Evolutionary conservation across 768 basidiomycete genomes (phyloP), one percentile per base, ranked within the genome.

Genomic region (Floccularia luteovirens): DNA sequence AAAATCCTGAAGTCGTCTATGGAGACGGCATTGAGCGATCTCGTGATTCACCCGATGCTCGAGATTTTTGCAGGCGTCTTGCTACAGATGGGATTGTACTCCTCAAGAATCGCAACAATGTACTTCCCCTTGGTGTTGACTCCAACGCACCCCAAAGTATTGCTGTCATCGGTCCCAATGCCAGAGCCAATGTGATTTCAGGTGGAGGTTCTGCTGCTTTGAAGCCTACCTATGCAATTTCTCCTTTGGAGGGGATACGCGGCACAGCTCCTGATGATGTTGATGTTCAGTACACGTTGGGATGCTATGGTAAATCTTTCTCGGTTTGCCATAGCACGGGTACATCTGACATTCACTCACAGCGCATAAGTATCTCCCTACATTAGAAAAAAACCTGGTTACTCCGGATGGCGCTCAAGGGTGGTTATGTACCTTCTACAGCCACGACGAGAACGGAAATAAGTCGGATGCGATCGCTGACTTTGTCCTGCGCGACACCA

Each of bases 141-240:
- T 38, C 55, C 5, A 44, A 42, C 17, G 53, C 51, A 21, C 56
- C 67, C 25, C 69, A 67, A 48, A 74, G 64, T 42, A 60, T 88
- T 28, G 79, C 77, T 3, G 61, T 85, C 34, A 78, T 85, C 41
- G 82, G 82, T 1, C 79, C 82, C 2, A 84, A 84, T 55, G 77
- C 75, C 31, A 74, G 75, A 53, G 75, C 72, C 36, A 58, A 72
- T 27, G 66, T 83, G 4, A 75, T 85, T 32, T 87, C 82, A 14
- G 82, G 82, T 10, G 88, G 87, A 19, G 86, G 87, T 24, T 86
- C 86, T 24, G 82, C 83, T 7, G 79, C 81, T 7, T 66, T 90
- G 39, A 82, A 77, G 43, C 63, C 82, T 1, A 74, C 70, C 12
- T 86, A 84, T 62, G 65, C 75, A 21, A 63, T 79, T 13, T 75